Evolutionary conservation across 192 early-diverging fungal species (phyloP).

Genomic region (Thamnidium elegans): DNA sequence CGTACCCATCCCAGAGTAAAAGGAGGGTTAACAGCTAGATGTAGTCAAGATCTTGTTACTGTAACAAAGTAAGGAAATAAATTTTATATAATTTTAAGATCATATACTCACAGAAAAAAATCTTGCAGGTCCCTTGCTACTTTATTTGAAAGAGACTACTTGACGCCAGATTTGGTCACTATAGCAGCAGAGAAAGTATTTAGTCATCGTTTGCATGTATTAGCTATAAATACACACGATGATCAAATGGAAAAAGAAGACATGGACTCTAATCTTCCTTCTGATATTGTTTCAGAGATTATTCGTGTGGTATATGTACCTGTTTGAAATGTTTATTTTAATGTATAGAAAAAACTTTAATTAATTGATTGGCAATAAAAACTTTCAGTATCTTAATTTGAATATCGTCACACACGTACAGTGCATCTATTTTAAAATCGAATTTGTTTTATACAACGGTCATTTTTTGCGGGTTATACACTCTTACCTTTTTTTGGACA

Average conservation of each 20-base stretch:
- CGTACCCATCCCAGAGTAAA: slow-evolving; percentile 53
- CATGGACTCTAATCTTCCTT: slow-evolving; percentile 1
- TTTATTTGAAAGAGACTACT: slow-evolving; percentile 47
- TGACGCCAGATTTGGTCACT: slow-evolving; percentile 51
- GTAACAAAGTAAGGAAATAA: slow-evolving; percentile 42
- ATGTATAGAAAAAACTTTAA: not conserved
- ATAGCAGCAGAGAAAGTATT: slow-evolving; percentile 59
- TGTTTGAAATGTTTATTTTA: slow-evolving; percentile 15
- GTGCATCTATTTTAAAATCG: too few species aligned
- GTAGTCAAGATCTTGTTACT: slow-evolving; percentile 47
- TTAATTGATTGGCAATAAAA: not conserved
- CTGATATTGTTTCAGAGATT: slow-evolving; percentile 34
- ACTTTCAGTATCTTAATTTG: too few species aligned
- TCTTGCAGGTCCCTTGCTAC: slow-evolving; percentile 43
- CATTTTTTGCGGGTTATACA: too few species aligned
- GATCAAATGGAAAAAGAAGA: slow-evolving; percentile 18
- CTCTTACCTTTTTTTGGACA: too few species aligned
- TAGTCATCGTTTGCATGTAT: slow-evolving; percentile 44
- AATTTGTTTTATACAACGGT: too few species aligned
- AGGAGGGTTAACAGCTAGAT: slow-evolving; percentile 51
- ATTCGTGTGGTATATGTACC: slow-evolving; percentile 26
- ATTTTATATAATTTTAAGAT: not conserved
- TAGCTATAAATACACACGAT: slow-evolving; percentile 1
- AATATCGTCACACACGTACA: too few species aligned
- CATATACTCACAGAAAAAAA: not conserved